A percentile compares a stretch with the other conserved stretches of the same genome.
These are phyloP conservation scores for Tulasnella calospora DNA, from an alignment of 768 basidiomycete genomes.

Conservation along the genomic window DNA sequence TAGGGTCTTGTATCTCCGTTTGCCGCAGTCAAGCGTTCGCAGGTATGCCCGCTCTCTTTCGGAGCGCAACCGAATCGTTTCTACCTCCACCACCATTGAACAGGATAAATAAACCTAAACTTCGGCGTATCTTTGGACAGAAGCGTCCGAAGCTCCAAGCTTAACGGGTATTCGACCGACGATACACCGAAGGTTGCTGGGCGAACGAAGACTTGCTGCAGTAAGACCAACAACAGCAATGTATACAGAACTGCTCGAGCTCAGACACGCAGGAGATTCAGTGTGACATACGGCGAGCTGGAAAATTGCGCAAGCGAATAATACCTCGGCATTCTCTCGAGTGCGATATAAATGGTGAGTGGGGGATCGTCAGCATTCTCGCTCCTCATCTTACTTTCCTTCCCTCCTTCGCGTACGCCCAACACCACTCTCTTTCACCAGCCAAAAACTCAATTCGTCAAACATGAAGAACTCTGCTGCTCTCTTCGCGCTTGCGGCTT, in stretches of 20 bases:
- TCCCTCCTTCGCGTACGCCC: conserved; percentile 1
- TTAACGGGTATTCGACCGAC: not conserved
- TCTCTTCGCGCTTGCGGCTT: not conserved
- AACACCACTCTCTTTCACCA: not conserved
- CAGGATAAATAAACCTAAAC: not conserved
- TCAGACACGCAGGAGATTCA: not conserved
- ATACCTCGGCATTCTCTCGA: not conserved
- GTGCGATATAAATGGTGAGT: not conserved
- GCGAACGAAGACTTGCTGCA: not conserved
- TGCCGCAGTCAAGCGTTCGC: not conserved
- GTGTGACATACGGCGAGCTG: not conserved
- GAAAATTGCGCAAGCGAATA: not conserved
- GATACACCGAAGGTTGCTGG: not conserved
- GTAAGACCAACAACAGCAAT: not conserved
- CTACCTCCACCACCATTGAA: not conserved
- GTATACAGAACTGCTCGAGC: not conserved
- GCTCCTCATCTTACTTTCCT: not conserved
- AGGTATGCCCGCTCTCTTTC: not conserved
- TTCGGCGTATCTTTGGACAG: not conserved
- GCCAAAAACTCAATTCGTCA: not conserved
- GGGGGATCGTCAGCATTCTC: not conserved
- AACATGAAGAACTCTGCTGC: not conserved
- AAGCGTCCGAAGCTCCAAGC: not conserved
- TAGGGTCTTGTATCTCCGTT: not conserved
- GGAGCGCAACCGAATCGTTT: not conserved